phyloP scores from a whole-genome alignment of 2,329 filamentous ascomycete genomes.

The Dothideomycetes sp. region DNA sequence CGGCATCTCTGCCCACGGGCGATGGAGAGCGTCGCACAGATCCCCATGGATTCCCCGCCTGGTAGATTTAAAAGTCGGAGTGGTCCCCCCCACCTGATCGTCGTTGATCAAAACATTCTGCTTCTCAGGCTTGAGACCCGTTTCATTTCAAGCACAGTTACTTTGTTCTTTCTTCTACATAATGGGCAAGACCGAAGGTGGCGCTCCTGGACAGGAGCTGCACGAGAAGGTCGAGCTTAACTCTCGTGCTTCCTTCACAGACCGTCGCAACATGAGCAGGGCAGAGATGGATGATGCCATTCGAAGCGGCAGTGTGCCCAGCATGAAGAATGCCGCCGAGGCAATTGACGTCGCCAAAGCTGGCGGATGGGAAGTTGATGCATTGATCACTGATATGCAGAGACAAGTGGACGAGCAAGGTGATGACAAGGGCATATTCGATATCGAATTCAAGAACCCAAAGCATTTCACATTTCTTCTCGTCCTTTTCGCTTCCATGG shows the following conservation, averaged over 20 bases:
- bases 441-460: constrained; percentile 50
- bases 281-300: constrained; percentile 18
- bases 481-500: constrained; percentile 64
- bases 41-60: constrained; percentile 7
- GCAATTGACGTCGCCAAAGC: constrained; percentile 21
- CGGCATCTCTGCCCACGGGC: constrained; percentile 6
- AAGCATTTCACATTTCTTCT: constrained; percentile 57
- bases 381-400: constrained; percentile 30
- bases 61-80: constrained; percentile 4
- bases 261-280: constrained; percentile 8
- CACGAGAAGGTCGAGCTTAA: constrained; percentile 6
- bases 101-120: constrained; percentile 2
- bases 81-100: neutral
- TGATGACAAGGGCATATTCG: constrained; percentile 33
- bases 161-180: constrained; percentile 1
- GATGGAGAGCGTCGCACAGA: neutral
- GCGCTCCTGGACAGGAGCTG: constrained; percentile 1
- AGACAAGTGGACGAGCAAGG: constrained; percentile 22
- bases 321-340: constrained; percentile 16
- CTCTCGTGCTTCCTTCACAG: constrained; percentile 1
- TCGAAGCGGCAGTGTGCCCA: constrained; percentile 18
- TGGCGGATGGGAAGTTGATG: constrained; percentile 33
- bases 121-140: neutral
- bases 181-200: constrained; percentile 7
- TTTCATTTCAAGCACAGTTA: neutral